Evolutionary conservation across 108 stramenopile species (phyloP).

Genomic region (Mediolabrus comicus): DNA sequence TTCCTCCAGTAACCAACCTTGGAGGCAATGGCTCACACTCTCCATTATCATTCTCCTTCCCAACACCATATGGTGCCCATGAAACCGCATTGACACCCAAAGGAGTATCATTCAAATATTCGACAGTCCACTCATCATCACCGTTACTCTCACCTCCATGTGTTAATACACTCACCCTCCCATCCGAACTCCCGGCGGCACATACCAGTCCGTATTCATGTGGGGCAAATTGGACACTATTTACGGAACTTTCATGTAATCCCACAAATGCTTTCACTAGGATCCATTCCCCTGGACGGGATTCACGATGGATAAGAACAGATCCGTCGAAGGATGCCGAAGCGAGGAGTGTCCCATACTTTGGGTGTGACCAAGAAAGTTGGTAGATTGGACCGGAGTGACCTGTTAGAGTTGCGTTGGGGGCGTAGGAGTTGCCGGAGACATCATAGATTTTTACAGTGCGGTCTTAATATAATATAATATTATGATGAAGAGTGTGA

Average conservation of each 20-base stretch:
- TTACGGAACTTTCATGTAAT: slow-evolving; percentile 77
- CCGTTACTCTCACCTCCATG: slow-evolving; percentile 54
- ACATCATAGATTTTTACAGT: slow-evolving; percentile 94
- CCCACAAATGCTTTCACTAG: slow-evolving; percentile 63
- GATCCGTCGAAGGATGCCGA: slow-evolving; percentile 90
- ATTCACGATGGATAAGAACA: slow-evolving; percentile 86
- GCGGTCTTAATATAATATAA: slow-evolving; percentile 53
- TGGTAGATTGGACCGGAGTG: slow-evolving; percentile 96
- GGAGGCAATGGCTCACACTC: slow-evolving; percentile 32
- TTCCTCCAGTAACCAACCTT: slow-evolving; percentile 93
- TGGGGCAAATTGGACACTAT: slow-evolving; percentile 84
- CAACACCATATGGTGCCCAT: slow-evolving; percentile 85
- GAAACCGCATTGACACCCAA: slow-evolving; percentile 88
- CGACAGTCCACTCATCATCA: slow-evolving; percentile 68
- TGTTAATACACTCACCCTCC: slow-evolving; percentile 75
- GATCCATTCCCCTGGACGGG: slow-evolving; percentile 79
- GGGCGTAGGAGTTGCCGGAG: slow-evolving; percentile 71
- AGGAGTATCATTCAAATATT: slow-evolving; percentile 73
- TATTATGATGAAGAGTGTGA: background rate
- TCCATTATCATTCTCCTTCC: slow-evolving; percentile 8
- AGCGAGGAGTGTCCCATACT: slow-evolving; percentile 86
- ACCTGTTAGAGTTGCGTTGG: slow-evolving; percentile 77
- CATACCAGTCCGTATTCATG: slow-evolving; percentile 83
- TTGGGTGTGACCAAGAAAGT: slow-evolving; percentile 94
- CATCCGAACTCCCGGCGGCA: slow-evolving; percentile 83